phyloP scores from a whole-genome alignment of 805 yeast species.

The Lachancea nothofagi region DNA sequence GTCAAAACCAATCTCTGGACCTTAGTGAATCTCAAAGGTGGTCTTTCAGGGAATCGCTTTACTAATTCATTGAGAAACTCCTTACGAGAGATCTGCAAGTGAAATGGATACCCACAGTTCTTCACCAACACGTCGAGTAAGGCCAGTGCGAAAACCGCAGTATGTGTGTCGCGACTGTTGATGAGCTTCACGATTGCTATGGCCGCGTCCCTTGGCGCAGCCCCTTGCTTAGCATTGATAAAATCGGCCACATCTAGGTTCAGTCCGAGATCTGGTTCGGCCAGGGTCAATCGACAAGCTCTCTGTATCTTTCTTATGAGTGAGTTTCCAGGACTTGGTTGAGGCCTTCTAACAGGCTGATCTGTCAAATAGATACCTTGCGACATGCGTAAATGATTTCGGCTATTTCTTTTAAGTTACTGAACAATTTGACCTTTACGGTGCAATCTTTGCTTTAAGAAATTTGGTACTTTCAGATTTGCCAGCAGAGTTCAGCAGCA shows the following conservation, averaged over 20 bases:
- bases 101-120: conserved; percentile 97
- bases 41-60: conserved; percentile 88
- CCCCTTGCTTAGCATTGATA: conserved; percentile 88
- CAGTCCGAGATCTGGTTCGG: conserved; percentile 82
- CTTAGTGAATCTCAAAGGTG: conserved; percentile 77
- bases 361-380: conserved; percentile 32
- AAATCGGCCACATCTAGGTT: conserved; percentile 91
- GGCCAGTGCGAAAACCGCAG: conserved; percentile 76
- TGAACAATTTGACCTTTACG: too few relatives aligned
- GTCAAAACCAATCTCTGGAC: conserved; percentile 82
- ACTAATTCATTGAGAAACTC: conserved; percentile 93
- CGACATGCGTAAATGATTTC: conserved; percentile 10
- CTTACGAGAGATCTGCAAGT: conserved; percentile 87
- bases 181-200: conserved; percentile 75
- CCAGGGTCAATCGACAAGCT: conserved; percentile 77
- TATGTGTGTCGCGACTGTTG: conserved; percentile 77
- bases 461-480: neutral
- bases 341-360: conserved; percentile 31
- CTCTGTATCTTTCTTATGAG: conserved; percentile 48
- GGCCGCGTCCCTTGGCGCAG: conserved; percentile 88
- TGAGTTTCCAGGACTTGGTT: conserved; percentile 29
- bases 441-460: too few relatives aligned
- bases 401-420: too few relatives aligned
- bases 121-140: conserved; percentile 85
- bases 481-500: too few relatives aligned